phyloP scores from a whole-genome alignment of 169 alveolate species.

The Cryptosporidium xiaoi region DNA sequence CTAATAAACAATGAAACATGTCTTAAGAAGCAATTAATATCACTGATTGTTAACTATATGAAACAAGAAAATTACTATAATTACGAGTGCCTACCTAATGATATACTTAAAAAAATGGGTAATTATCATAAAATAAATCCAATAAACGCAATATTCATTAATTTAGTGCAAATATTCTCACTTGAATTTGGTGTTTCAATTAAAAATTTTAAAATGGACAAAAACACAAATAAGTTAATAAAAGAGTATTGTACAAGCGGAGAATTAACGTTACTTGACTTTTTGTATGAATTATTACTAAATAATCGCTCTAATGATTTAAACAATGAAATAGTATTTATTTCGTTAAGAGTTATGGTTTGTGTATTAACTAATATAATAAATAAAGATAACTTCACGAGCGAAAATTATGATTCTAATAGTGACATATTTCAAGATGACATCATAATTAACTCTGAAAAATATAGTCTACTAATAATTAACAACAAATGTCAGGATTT shows the following conservation, averaged over 20 bases:
- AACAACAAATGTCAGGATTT: conserved; percentile 9
- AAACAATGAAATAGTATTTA: conserved; percentile 3
- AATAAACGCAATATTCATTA: conserved; percentile 15
- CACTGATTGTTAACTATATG: not conserved
- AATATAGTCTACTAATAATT: not conserved
- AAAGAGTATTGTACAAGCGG: not conserved
- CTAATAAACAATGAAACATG: conserved; percentile 27
- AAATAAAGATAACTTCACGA: conserved; percentile 8
- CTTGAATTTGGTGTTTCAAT: conserved; percentile 35
- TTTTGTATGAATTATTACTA: conserved; percentile 16
- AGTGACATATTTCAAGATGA: conserved; percentile 32
- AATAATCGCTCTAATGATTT: not conserved
- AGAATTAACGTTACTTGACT: conserved; percentile 9
- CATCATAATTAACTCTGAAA: not conserved
- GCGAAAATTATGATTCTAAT: conserved; percentile 29
- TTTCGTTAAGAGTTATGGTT: conserved; percentile 43
- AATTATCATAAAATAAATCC: conserved; percentile 12
- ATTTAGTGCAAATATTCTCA: conserved; percentile 11
- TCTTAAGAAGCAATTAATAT: conserved; percentile 27
- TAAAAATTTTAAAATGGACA: not conserved
- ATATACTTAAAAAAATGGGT: conserved; percentile 1
- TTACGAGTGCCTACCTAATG: not conserved
- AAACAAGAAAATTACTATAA: not conserved
- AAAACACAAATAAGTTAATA: not conserved
- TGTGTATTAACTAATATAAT: conserved; percentile 21